Percentiles rank a stretch among this genome's conserved stretches.
Evolutionary conservation across 1,139 yeast species (phyloP).

Genomic region (Suhomyces chickasaworum): DNA sequence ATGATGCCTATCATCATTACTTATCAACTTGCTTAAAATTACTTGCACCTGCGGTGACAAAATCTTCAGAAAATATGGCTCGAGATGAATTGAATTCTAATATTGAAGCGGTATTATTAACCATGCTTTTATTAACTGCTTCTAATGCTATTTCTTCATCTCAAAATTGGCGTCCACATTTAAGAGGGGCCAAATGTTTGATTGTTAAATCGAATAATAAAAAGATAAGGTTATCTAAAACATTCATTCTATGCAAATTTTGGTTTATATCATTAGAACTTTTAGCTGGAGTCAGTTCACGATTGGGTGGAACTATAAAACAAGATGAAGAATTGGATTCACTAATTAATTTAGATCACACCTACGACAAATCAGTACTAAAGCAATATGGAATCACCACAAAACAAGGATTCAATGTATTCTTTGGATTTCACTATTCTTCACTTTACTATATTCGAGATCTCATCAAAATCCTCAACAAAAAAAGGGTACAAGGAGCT

Average conservation of each 20-base stretch:
- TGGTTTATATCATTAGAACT: slow-evolving; percentile 24
- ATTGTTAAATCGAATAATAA: slow-evolving; percentile 18
- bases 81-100: slow-evolving; percentile 15
- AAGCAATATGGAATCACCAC: slow-evolving; percentile 19
- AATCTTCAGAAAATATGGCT: slow-evolving; percentile 10
- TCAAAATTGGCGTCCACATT: slow-evolving; percentile 26
- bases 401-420: slow-evolving; percentile 19
- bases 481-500: slow-evolving; percentile 12
- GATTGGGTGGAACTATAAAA: slow-evolving; percentile 22
- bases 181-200: slow-evolving; percentile 24
- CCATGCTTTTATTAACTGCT: slow-evolving; percentile 22
- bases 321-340: slow-evolving; percentile 19
- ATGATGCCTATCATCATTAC: slow-evolving; percentile 21
- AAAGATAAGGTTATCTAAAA: slow-evolving; percentile 14
- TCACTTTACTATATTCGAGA: slow-evolving; percentile 18
- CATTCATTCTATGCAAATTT: slow-evolving; percentile 22
- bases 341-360: slow-evolving; percentile 15
- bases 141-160: slow-evolving; percentile 22
- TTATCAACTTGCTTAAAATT: slow-evolving; percentile 22
- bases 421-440: slow-evolving; percentile 21
- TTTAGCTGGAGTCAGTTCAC: slow-evolving; percentile 22
- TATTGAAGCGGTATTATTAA: slow-evolving; percentile 24
- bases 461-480: slow-evolving; percentile 20
- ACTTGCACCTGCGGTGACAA: slow-evolving; percentile 22
- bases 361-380: slow-evolving; percentile 18